Percentiles rank a stretch among this genome's conserved stretches.
phyloP scores from a whole-genome alignment of 139 green algal species.

The Zygnema cylindricum region DNA sequence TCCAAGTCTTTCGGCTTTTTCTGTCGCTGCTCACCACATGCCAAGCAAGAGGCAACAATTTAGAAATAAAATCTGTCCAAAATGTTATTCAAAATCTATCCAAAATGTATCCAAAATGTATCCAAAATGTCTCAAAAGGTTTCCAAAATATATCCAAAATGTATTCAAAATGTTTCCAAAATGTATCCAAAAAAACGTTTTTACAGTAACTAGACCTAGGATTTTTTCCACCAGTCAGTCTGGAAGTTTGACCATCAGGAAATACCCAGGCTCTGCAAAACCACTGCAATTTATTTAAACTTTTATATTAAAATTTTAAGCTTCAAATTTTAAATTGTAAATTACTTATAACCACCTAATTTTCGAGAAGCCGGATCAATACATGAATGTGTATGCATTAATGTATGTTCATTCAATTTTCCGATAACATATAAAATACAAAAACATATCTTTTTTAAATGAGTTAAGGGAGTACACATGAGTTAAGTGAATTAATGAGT shows the following conservation, averaged over 20 bases:
- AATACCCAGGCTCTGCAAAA: no score
- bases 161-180: neutral
- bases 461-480: neutral
- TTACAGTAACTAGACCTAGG: neutral
- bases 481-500: neutral
- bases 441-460: neutral
- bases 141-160: neutral
- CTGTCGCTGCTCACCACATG: slow-evolving; percentile 23
- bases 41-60: neutral
- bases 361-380: no score
- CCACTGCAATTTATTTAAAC: no score
- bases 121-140: neutral
- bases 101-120: neutral
- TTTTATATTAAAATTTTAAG: no score
- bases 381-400: no score
- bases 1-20: slow-evolving; percentile 59
- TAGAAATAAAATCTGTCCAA: no score
- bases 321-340: no score
- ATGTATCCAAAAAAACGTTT: no score
- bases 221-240: no score
- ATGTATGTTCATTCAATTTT: no score
- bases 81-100: neutral
- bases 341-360: no score
- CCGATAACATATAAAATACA: neutral
- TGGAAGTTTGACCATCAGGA: no score